Evolutionary conservation across 225 moss, liverwort and hornwort species (phyloP).

Genomic region (Lunularia cruciata): DNA sequence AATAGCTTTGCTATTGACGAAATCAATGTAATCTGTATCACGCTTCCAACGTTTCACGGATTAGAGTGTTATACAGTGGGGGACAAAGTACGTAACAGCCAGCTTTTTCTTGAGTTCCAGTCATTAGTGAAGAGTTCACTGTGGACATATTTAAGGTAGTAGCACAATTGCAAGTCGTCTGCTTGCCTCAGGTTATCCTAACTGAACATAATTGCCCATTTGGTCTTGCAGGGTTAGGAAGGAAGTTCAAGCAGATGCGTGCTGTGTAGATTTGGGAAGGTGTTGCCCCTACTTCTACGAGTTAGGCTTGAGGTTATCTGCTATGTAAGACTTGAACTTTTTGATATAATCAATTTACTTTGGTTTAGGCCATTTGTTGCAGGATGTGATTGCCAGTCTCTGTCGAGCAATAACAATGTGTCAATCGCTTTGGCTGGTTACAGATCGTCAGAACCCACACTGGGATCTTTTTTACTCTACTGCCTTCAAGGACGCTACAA

Average conservation of each 20-base stretch:
- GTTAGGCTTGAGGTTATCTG: conserved; percentile 72
- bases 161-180: no score
- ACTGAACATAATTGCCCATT: no score
- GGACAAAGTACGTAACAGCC: no score
- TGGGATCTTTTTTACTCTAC: conserved; percentile 69
- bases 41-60: no score
- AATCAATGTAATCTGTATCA: no score
- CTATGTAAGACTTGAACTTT: conserved; percentile 51
- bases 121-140: no score
- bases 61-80: no score
- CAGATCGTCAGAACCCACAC: conserved; percentile 57
- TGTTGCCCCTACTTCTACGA: conserved; percentile 88
- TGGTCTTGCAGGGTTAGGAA: conserved; percentile 62
- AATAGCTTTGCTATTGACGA: no score
- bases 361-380: not conserved
- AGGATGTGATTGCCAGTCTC: not conserved
- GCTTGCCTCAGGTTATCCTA: no score
- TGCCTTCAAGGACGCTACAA: conserved; percentile 85
- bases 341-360: no score
- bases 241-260: conserved; percentile 92
- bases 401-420: not conserved
- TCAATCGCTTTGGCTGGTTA: not conserved
- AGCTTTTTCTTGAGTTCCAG: no score
- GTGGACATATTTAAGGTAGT: no score
- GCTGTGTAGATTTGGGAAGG: conserved; percentile 76